Base-by-base conservation (phyloP, 371 early-diverging fungal species). In the Mucor circinelloides region DNA sequence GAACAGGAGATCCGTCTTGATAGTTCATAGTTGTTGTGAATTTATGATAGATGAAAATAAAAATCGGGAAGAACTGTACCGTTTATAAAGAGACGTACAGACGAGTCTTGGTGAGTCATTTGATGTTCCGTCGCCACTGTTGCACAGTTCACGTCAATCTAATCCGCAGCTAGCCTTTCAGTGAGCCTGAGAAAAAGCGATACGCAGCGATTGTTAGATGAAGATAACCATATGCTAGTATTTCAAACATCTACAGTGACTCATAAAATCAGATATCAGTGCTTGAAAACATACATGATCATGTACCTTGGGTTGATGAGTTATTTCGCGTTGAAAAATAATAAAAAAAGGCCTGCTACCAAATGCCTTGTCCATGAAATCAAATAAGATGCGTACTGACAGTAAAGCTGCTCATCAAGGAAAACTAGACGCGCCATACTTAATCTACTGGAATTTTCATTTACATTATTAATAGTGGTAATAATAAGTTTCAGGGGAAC, bases 401-500 rank as follows among this genome's bases (percentile, higher is more conserved):
- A n/a, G n/a, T n/a, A n/a, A n/a, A n/a, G n/a, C n/a, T n/a, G n/a
- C 13, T 13, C 1, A 5, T 36, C 36, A 36, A 36, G 36, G 36
- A 1, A 36, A 36, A 13, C 13, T 13, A 36, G 9, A 34, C 34
- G 34, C 34, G 36, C 34, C 7, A 3, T 34, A n/a, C 8, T 7
- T 2, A 44, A n/a, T 28, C 21, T 58, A 5, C 5, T 46, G 5
- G n/a, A n/a, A n/a, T n/a, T 58, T 38, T 58, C 58, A 31, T 28
- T 54, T 1, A 52, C 9, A 38, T 23, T 56, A n/a, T 31, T 56
- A 6, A 38, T 21, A 21, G 30, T 15, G 6, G 17, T 56, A 6
- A 38, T 21, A 21, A 23, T 15, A 5, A 31, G 64, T 23, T 52
- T 52, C 74, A 65, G 74, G 72, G 76, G 61, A 64, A 56, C 56